phyloP scores from a whole-genome alignment of 139 green algal genomes.

The Klebsormidium nitens region DNA sequence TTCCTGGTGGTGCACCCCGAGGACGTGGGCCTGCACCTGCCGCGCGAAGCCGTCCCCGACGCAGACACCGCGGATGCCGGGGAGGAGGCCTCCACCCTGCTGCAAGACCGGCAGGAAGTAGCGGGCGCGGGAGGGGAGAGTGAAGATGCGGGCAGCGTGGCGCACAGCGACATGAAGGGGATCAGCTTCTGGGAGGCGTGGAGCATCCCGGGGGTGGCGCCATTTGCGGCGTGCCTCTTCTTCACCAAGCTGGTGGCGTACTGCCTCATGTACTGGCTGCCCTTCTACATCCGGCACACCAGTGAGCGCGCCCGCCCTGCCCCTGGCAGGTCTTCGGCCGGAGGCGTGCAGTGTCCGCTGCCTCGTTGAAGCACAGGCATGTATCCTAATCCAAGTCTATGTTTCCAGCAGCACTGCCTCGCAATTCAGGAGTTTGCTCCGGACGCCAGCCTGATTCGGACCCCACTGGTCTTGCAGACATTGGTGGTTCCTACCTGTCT shows the following conservation, averaged over 20 bases:
- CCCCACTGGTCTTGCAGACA: conserved; percentile 39
- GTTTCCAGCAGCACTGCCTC: too few species aligned
- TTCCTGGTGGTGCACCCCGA: conserved; percentile 77
- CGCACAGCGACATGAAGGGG: not conserved
- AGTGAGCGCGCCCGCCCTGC: conserved; percentile 16
- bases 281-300: conserved; percentile 87
- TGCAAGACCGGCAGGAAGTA: too few species aligned
- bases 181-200: conserved; percentile 71
- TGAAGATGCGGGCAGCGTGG: not conserved
- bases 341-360: too few species aligned
- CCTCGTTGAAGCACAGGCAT: too few species aligned
- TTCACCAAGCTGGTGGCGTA: conserved; percentile 97
- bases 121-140: too few species aligned
- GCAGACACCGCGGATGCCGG: too few species aligned
- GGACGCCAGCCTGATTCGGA: too few species aligned
- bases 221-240: conserved; percentile 89
- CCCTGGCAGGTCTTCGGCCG: not conserved
- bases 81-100: too few species aligned
- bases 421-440: too few species aligned
- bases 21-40: conserved; percentile 58
- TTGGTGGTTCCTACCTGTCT: conserved; percentile 33
- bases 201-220: conserved; percentile 79
- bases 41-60: not conserved
- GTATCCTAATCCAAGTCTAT: too few species aligned
- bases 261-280: conserved; percentile 97